phyloP scores from a whole-genome alignment of 2,329 filamentous ascomycete species.

The Myriosclerotinia duriaeana region DNA sequence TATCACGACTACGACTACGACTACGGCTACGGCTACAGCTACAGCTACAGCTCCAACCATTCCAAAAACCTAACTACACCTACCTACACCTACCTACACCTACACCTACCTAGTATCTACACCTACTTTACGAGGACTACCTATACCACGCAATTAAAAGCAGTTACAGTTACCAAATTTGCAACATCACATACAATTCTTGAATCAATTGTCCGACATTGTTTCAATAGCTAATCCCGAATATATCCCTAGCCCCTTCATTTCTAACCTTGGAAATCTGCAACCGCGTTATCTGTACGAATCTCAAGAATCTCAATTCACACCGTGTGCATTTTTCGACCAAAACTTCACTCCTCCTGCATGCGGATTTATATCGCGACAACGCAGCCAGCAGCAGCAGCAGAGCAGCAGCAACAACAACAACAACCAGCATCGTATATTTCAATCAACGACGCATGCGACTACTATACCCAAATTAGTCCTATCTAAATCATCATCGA shows the following conservation, averaged over 20 bases:
- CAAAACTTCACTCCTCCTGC: not conserved
- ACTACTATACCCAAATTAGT: not conserved
- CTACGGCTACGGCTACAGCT: not conserved
- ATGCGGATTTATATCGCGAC: slow-evolving; percentile 17
- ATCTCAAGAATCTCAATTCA: too few relatives aligned
- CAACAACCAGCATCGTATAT: not conserved
- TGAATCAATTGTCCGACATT: slow-evolving; percentile 15
- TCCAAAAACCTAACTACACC: not conserved
- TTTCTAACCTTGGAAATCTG: not conserved
- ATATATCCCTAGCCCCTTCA: not conserved
- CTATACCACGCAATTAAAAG: not conserved
- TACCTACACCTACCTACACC: too few relatives aligned
- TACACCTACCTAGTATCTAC: not conserved
- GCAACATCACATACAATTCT: not conserved
- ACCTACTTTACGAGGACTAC: not conserved
- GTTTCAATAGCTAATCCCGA: not conserved
- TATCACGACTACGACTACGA: not conserved
- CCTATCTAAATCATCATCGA: slow-evolving; percentile 5
- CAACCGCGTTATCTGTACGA: not conserved
- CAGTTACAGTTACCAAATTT: not conserved
- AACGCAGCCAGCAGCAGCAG: not conserved
- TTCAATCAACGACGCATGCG: slow-evolving; percentile 6
- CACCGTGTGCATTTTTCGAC: not conserved
- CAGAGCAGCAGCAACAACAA: not conserved
- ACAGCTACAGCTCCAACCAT: not conserved